Evolutionary conservation across 805 yeast genomes (phyloP).

Genomic region (Starmerella vitae): DNA sequence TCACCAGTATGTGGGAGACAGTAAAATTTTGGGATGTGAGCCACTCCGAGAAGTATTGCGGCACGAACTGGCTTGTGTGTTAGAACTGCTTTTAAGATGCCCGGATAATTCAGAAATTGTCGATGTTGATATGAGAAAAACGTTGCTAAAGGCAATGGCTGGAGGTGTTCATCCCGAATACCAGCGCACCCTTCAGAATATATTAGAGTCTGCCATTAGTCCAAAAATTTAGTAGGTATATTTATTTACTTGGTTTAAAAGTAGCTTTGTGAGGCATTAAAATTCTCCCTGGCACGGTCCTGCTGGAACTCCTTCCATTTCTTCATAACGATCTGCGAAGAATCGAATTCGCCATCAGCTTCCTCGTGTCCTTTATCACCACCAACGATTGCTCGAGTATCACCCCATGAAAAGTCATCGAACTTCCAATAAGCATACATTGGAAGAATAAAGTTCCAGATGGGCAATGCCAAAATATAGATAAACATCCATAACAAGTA

Average conservation of each 20-base stretch:
- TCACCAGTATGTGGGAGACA: conserved; percentile 51
- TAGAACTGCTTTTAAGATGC: conserved; percentile 14
- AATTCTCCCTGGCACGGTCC: conserved; percentile 35
- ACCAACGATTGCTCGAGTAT: conserved; percentile 68
- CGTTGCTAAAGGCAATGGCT: conserved; percentile 11
- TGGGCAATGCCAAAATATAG: conserved; percentile 70
- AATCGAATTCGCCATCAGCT: conserved; percentile 73
- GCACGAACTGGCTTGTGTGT: conserved; percentile 37
- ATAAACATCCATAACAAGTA: conserved; percentile 69
- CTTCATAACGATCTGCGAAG: conserved; percentile 79
- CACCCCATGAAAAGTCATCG: conserved; percentile 96
- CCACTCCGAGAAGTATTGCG: conserved; percentile 60
- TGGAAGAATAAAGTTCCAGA: conserved; percentile 87
- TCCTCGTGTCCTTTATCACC: conserved; percentile 58
- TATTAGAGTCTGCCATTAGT: conserved; percentile 1
- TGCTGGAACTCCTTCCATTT: conserved; percentile 90
- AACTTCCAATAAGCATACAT: conserved; percentile 84
- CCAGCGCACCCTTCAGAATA: conserved; percentile 4
- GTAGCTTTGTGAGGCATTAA: background rate
- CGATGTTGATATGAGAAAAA: background rate
- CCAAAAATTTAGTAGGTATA: background rate
- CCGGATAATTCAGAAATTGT: background rate
- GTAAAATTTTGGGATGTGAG: conserved; percentile 39
- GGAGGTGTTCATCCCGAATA: conserved; percentile 10
- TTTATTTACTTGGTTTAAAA: background rate